Evolutionary conservation across 1,284 basidiomycete genomes (phyloP).

Genomic region (Ceratobasidium sp.): DNA sequence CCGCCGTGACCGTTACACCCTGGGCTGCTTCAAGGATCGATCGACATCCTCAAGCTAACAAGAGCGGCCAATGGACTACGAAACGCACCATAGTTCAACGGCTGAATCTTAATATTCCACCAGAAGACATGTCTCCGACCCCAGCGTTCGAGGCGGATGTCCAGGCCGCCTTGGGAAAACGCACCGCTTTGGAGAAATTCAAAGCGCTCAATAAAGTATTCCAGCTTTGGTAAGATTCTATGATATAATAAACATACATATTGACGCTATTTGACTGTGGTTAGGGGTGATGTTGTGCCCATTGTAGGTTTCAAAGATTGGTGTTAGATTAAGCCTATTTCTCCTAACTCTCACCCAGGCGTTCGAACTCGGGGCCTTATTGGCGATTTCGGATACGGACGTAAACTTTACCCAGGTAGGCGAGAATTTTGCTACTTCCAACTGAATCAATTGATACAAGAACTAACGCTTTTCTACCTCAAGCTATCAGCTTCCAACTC

Average conservation of each 20-base stretch:
- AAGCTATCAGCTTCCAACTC: background rate
- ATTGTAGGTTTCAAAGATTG: background rate
- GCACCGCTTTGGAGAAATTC: conserved; percentile 10
- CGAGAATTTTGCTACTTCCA: background rate
- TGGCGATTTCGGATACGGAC: conserved; percentile 17
- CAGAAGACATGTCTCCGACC: background rate
- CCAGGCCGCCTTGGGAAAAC: background rate
- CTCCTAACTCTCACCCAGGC: background rate
- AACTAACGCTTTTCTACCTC: background rate
- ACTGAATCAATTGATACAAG: background rate
- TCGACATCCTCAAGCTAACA: background rate
- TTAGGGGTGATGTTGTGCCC: conserved; percentile 41
- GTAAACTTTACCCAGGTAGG: conserved; percentile 5
- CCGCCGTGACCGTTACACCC: background rate
- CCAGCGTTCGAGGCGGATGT: conserved; percentile 10
- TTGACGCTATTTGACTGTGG: background rate
- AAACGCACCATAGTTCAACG: conserved; percentile 23
- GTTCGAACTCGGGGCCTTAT: conserved; percentile 22
- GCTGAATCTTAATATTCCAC: background rate
- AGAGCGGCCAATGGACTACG: background rate
- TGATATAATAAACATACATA: background rate
- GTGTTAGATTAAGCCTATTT: background rate
- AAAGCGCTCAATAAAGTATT: conserved; percentile 11
- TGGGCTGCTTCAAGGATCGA: conserved; percentile 17
- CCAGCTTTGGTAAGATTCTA: conserved; percentile 8